These are phyloP conservation scores for Epichloe gansuensis DNA, from an alignment of 2,329 filamentous ascomycete species.

Conservation along the genomic window DNA sequence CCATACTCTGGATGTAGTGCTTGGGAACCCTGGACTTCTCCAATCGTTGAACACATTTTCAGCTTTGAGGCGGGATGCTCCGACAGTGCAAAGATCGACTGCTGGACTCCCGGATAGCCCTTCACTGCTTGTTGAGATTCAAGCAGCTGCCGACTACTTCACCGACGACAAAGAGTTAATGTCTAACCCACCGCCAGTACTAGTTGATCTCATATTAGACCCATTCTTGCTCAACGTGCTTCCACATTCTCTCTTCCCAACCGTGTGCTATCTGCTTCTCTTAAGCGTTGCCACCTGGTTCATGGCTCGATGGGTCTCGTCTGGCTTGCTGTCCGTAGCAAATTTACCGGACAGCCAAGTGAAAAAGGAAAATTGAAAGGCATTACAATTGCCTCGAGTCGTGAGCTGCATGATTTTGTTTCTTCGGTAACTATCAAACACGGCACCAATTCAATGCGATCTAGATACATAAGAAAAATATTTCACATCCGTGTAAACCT, in stretches of 20 bases:
- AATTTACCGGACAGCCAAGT: conserved; percentile 11
- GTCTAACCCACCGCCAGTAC: conserved; percentile 58
- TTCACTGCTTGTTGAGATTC: conserved; percentile 63
- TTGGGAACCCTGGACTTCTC: conserved; percentile 49
- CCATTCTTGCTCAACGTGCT: conserved; percentile 71
- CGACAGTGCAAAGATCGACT: neutral
- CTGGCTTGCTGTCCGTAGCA: conserved; percentile 17
- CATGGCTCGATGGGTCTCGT: conserved; percentile 24
- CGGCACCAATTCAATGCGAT: neutral
- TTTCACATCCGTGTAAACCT: neutral
- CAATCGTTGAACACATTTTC: conserved; percentile 54
- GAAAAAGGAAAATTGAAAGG: conserved; percentile 26
- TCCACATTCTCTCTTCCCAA: conserved; percentile 65
- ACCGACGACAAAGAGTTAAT: conserved; percentile 64
- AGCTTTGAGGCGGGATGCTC: conserved; percentile 30
- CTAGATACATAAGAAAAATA: conserved; percentile 5
- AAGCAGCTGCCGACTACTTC: conserved; percentile 75
- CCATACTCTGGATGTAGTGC: conserved; percentile 48
- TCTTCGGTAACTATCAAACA: neutral
- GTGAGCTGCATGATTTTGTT: neutral
- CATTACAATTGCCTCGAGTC: neutral
- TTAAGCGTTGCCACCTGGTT: conserved; percentile 42
- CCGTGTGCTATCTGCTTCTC: conserved; percentile 52
- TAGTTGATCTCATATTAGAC: conserved; percentile 75
- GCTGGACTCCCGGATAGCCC: neutral